Conservation (phyloP, 805 yeast species). For the Ogataea nitratoaversa region DNA sequence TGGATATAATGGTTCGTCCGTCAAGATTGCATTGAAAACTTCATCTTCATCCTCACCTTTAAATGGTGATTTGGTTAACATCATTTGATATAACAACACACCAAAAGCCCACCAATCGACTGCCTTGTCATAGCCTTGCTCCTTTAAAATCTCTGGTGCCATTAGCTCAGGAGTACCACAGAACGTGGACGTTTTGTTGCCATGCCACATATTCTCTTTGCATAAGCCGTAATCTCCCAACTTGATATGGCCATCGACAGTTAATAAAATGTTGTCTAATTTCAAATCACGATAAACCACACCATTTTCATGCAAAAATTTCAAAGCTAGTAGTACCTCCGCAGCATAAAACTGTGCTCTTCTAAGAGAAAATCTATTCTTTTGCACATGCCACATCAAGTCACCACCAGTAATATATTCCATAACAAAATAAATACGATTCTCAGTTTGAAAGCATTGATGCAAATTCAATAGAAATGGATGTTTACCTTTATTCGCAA, state of each 20-base stretch:
- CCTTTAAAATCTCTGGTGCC: slow-evolving; percentile 97
- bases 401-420: slow-evolving; percentile 98
- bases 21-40: slow-evolving; percentile 90
- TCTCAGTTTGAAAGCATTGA: slow-evolving; percentile 97
- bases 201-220: slow-evolving; percentile 67
- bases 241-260: slow-evolving; percentile 90
- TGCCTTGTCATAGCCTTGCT: slow-evolving; percentile 86
- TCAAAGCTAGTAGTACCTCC: slow-evolving; percentile 85
- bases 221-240: slow-evolving; percentile 97
- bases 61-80: slow-evolving; percentile 93
- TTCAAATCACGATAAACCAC: slow-evolving; percentile 95
- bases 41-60: slow-evolving; percentile 88
- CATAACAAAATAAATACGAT: slow-evolving; percentile 96
- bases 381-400: slow-evolving; percentile 98
- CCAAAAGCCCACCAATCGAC: slow-evolving; percentile 99
- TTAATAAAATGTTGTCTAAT: slow-evolving; percentile 86
- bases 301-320: slow-evolving; percentile 92
- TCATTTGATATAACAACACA: slow-evolving; percentile 92
- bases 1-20: slow-evolving; percentile 95
- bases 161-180: slow-evolving; percentile 99
- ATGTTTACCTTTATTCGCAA: slow-evolving; percentile 75
- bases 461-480: slow-evolving; percentile 89
- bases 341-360: slow-evolving; percentile 98
- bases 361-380: slow-evolving; percentile 78
- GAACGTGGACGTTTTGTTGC: slow-evolving; percentile 85